Percentiles rank a stretch among this genome's conserved stretches.
phyloP scores from a whole-genome alignment of 441 rosid genomes.

The Populus hybrid region DNA sequence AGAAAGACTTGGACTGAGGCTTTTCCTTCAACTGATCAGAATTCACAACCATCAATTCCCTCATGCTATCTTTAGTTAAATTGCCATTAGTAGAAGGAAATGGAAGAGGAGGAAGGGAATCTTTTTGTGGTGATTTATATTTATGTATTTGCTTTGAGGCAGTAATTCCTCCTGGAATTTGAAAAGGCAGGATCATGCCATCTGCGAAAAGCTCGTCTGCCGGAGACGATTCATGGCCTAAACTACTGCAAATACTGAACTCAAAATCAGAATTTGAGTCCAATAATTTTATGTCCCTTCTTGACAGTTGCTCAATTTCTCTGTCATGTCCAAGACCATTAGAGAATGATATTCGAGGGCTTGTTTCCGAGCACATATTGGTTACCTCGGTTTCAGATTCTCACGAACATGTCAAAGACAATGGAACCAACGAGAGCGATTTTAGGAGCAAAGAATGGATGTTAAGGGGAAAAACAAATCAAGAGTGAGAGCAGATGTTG shows the following conservation, averaged over 20 bases:
- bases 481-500: not conserved
- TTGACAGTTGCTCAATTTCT: constrained; percentile 19
- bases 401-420: not conserved
- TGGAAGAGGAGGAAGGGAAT: constrained; percentile 36
- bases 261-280: constrained; percentile 61
- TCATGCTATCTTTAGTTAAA: constrained; percentile 21
- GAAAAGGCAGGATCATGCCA: constrained; percentile 67
- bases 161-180: constrained; percentile 15
- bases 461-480: not conserved
- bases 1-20: constrained; percentile 44
- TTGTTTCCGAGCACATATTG: constrained; percentile 54
- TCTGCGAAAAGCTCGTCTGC: constrained; percentile 76
- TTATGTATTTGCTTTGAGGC: constrained; percentile 15
- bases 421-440: not conserved
- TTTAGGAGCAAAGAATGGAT: not conserved
- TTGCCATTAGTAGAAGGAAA: not conserved
- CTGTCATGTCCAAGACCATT: constrained; percentile 39
- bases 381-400: not conserved
- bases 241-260: constrained; percentile 46
- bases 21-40: constrained; percentile 33
- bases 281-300: constrained; percentile 47
- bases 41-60: constrained; percentile 7
- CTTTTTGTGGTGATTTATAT: constrained; percentile 26
- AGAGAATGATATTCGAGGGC: constrained; percentile 62
- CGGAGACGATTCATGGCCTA: constrained; percentile 43